A percentile compares a stretch with the other conserved stretches of the same genome.
Conservation (phyloP, 441 rosid genomes). For the Gossypium lobatum region DNA sequence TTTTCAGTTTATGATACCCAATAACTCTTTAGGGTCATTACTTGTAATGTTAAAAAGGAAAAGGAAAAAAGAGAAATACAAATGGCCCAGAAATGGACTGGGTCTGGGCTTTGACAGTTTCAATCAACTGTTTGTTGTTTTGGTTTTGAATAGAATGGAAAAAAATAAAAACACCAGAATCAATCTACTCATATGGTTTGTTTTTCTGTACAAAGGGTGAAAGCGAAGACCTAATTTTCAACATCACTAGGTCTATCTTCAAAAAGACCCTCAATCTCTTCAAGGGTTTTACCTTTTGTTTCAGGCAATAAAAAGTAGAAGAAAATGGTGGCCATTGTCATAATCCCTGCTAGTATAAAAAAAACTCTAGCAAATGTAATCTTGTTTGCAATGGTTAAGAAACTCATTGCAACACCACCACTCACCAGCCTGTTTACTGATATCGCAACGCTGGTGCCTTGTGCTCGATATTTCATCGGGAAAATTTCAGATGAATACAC, state of each 20-base stretch:
- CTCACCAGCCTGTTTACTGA: conserved; percentile 35
- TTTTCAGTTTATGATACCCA: neutral
- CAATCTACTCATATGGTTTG: no score
- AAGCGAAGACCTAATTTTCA: neutral
- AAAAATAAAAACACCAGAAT: no score
- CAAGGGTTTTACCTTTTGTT: conserved; percentile 18
- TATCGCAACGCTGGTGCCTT: conserved; percentile 26
- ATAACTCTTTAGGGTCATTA: neutral
- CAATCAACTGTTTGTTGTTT: neutral
- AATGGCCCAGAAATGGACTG: neutral
- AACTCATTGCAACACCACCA: conserved; percentile 35
- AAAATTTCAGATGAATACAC: conserved; percentile 40
- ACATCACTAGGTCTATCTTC: neutral
- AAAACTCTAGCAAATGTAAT: conserved; percentile 36
- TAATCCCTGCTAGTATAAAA: conserved; percentile 22
- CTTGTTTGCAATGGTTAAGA: conserved; percentile 22
- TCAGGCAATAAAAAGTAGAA: conserved; percentile 34
- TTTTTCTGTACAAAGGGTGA: neutral
- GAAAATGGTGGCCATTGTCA: conserved; percentile 23
- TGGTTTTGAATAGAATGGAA: no score
- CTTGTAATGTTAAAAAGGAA: no score
- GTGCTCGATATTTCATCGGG: conserved; percentile 33
- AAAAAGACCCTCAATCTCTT: conserved; percentile 4
- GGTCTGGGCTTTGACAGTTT: neutral
- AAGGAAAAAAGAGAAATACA: neutral